Evolutionary conservation across 1,284 basidiomycete genomes (phyloP).

Genomic region (Phylloporus sp.): DNA sequence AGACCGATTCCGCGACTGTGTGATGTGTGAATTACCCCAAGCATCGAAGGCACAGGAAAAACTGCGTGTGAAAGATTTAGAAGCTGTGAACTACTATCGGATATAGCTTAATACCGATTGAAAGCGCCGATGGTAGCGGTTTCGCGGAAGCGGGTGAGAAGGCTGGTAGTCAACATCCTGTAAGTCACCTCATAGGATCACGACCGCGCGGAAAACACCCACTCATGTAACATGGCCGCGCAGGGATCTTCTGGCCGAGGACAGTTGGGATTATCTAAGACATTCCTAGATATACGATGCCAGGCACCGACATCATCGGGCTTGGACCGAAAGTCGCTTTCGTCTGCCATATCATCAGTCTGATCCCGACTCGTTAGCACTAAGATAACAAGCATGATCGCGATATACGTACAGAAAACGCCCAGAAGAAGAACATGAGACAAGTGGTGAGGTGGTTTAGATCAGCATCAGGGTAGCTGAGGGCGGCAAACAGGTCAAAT

Average conservation of each 20-base stretch:
- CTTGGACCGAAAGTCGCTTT: slow-evolving; percentile 44
- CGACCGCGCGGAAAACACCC: slow-evolving; percentile 16
- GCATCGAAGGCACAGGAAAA: slow-evolving; percentile 44
- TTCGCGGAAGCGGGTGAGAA: slow-evolving; percentile 42
- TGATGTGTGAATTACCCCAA: slow-evolving; percentile 46
- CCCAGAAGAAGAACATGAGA: slow-evolving; percentile 51
- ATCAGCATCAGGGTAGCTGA: slow-evolving; percentile 50
- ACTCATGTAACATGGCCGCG: slow-evolving; percentile 48
- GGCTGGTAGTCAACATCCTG: slow-evolving; percentile 26
- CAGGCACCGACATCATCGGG: slow-evolving; percentile 45
- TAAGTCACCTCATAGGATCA: slow-evolving; percentile 19
- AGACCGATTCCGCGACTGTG: slow-evolving; percentile 44
- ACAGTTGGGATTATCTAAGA: slow-evolving; percentile 37
- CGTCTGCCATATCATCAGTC: slow-evolving; percentile 50
- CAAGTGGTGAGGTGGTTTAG: slow-evolving; percentile 47
- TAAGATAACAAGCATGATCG: background rate
- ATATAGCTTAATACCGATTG: slow-evolving; percentile 33
- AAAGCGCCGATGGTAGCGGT: slow-evolving; percentile 45
- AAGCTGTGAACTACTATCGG: slow-evolving; percentile 1
- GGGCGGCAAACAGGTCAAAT: slow-evolving; percentile 48
- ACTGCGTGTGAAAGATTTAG: slow-evolving; percentile 28
- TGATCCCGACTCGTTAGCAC: slow-evolving; percentile 22
- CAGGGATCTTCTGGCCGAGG: slow-evolving; percentile 43
- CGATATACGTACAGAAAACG: slow-evolving; percentile 43
- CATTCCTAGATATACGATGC: slow-evolving; percentile 39